Base-by-base conservation (phyloP, 2,329 filamentous ascomycete species). In the Xylariaceae sp. region DNA sequence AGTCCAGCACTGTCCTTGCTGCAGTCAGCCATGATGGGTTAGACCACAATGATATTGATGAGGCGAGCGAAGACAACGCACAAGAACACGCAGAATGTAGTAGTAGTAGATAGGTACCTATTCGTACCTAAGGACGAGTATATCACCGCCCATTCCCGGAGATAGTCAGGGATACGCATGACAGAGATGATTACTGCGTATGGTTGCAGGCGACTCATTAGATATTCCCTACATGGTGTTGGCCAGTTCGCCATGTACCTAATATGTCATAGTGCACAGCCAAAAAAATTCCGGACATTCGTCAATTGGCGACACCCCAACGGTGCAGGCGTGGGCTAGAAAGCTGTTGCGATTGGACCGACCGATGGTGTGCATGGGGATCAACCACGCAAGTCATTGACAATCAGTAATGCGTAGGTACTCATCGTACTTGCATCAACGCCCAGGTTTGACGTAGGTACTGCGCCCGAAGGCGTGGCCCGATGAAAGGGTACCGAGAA, bases 101-200 rank as follows among this genome's bases (percentile, higher is more conserved):
- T 30, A 30, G 23, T 5, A 30, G 23, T 5, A 30, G 23, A 1
- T 4, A 30, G 23, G 23, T 30, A 30, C 3, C 23, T 30, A 30
- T 30, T 30, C 23, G 23, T 30, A 30, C 23, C 23, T 30, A 30
- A 30, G 23, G 4, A 30, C 7, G 18, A 5, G 37, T 63, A 82
- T 77, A 0, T 73, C 73, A 4, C 79, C 85, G 0, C 76, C 79
- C 56, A 87, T 86, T 63, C 76, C 80, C 4, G 77, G 80, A 55
- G 85, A 56, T 85, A 88, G 66, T 83, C 87, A 49, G 78, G 86
- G 61, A 76, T 88, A 65, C 78, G 85, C 1, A 77, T 86, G 55
- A 81, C 83, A 10, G 86, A 89, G 69, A 78, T 88, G 70, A 83
- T 1, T 85, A 82, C 66, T 71, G 78, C n/a, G 41, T 11, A n/a